Evolutionary conservation across 495 filamentous ascomycete species (phyloP).

Genomic region (Friedmanniomyces endolithicus): DNA sequence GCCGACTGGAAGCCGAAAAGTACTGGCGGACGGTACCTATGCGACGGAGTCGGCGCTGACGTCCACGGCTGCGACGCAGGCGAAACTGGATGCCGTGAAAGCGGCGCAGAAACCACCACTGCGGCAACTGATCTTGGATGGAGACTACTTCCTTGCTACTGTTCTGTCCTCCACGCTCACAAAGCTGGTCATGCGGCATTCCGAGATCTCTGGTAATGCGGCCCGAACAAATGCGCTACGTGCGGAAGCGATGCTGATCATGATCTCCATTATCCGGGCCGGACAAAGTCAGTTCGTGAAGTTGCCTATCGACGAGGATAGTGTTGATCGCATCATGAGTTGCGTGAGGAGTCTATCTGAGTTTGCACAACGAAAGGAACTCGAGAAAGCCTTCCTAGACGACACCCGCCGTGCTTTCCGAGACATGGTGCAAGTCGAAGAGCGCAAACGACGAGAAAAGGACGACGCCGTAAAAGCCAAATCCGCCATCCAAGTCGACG

Average conservation of each 20-base stretch:
- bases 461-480: constrained; percentile 86
- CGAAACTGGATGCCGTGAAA: constrained; percentile 91
- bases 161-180: constrained; percentile 91
- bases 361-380: constrained; percentile 74
- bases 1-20: constrained; percentile 74
- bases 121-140: constrained; percentile 88
- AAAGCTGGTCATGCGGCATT: constrained; percentile 96
- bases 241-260: constrained; percentile 97
- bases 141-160: constrained; percentile 92
- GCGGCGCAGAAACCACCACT: constrained; percentile 93
- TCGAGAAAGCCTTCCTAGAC: constrained; percentile 86
- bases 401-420: constrained; percentile 94
- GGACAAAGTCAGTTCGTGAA: constrained; percentile 98
- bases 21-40: constrained; percentile 93
- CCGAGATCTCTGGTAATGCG: constrained; percentile 77
- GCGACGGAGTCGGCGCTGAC: constrained; percentile 94
- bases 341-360: constrained; percentile 89
- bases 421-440: constrained; percentile 95
- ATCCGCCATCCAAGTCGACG: constrained; percentile 87
- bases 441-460: constrained; percentile 89
- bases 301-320: constrained; percentile 94
- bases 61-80: constrained; percentile 75
- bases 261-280: constrained; percentile 96
- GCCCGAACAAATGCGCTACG: constrained; percentile 87
- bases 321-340: constrained; percentile 91